phyloP scores from a whole-genome alignment of 306 rosid species.

The Prinsepia uniflora region DNA sequence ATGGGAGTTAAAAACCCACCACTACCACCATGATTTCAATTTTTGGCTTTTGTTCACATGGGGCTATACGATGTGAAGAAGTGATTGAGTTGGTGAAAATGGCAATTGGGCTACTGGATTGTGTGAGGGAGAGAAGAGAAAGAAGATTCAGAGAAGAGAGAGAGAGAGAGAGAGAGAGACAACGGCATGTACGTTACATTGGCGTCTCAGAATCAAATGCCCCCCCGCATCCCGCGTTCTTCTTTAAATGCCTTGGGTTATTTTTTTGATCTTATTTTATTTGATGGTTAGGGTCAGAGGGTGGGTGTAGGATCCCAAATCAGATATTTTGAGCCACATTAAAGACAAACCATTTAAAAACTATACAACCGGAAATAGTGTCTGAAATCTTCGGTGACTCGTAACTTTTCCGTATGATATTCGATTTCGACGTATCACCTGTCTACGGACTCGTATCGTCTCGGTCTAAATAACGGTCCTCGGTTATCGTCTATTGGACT shows the following conservation, averaged over 20 bases:
- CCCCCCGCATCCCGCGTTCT: conserved; percentile 35
- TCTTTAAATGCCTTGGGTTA: neutral
- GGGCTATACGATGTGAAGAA: neutral
- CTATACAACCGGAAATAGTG: too few relatives aligned
- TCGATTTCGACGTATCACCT: too few relatives aligned
- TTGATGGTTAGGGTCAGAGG: too few relatives aligned
- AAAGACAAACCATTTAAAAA: too few relatives aligned
- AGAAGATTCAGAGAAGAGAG: neutral
- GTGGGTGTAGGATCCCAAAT: too few relatives aligned
- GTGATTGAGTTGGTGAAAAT: neutral
- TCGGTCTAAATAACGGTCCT: too few relatives aligned
- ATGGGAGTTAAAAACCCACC: conserved; percentile 24
- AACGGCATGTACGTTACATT: conserved; percentile 38
- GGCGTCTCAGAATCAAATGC: conserved; percentile 19
- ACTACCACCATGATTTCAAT: conserved; percentile 3
- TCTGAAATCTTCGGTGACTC: too few relatives aligned
- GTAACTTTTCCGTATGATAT: too few relatives aligned
- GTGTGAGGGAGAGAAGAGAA: neutral
- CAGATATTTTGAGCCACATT: too few relatives aligned
- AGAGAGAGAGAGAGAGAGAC: conserved; percentile 11
- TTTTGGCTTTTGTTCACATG: neutral
- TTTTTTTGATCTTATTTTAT: neutral
- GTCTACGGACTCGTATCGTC: too few relatives aligned
- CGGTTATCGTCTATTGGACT: too few relatives aligned
- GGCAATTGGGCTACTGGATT: conserved; percentile 1